Evolutionary conservation across 371 early-diverging fungal species (phyloP).

Genomic region (Mucor sp.): DNA sequence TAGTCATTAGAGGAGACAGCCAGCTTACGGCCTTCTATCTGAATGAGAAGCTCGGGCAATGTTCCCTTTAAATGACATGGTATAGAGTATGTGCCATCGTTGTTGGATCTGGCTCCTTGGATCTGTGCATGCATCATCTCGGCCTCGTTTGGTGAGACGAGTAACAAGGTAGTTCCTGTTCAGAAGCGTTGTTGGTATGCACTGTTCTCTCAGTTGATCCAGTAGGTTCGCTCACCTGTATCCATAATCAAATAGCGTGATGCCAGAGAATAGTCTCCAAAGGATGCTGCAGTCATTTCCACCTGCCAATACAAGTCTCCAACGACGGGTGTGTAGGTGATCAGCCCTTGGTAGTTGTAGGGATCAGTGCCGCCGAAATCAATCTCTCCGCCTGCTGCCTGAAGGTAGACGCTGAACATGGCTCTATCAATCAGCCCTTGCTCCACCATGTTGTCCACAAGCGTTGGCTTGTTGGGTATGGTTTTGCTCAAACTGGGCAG

Average conservation of each 20-base stretch:
- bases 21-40: conserved; percentile 53
- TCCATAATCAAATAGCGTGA: conserved; percentile 52
- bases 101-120: conserved; percentile 54
- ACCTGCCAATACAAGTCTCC: conserved; percentile 80
- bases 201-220: neutral
- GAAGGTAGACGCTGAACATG: conserved; percentile 68
- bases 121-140: conserved; percentile 65
- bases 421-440: conserved; percentile 59
- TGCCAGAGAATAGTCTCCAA: conserved; percentile 35
- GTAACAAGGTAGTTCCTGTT: conserved; percentile 68
- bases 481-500: conserved; percentile 56
- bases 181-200: neutral
- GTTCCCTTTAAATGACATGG: conserved; percentile 53
- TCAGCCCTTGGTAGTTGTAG: conserved; percentile 45
- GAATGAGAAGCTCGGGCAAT: conserved; percentile 48
- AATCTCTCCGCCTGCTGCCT: conserved; percentile 58
- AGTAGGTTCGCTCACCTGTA: conserved; percentile 37
- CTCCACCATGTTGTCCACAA: conserved; percentile 71
- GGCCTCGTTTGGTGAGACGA: conserved; percentile 66
- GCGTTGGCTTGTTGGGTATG: conserved; percentile 42
- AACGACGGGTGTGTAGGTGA: conserved; percentile 66
- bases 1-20: conserved; percentile 60
- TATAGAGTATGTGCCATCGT: conserved; percentile 48
- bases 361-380: conserved; percentile 68
- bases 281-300: conserved; percentile 52